These are phyloP conservation scores for Leccinum arenicola DNA, from an alignment of 768 basidiomycete species.

Conservation along the genomic window DNA sequence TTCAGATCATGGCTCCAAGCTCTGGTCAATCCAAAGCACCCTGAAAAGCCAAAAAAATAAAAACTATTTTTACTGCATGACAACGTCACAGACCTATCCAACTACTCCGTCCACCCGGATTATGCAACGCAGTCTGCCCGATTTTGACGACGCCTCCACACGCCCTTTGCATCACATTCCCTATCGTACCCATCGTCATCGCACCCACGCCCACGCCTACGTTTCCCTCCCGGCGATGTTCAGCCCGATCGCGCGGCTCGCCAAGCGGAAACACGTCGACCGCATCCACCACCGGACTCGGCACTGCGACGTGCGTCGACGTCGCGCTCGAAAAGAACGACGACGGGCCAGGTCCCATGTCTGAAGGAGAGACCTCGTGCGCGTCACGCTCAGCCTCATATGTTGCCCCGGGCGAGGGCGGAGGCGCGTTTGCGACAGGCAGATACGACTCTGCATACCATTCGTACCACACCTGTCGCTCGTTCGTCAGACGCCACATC, in stretches of 20 bases:
- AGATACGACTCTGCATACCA: conserved; percentile 97
- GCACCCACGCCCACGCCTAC: neutral
- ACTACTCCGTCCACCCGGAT: conserved; percentile 84
- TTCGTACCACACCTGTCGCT: conserved; percentile 95
- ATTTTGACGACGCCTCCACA: conserved; percentile 70
- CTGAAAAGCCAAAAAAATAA: too few relatives aligned
- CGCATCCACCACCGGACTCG: conserved; percentile 75
- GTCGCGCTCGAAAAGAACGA: conserved; percentile 20
- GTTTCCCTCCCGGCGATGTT: conserved; percentile 6
- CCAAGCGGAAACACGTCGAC: conserved; percentile 40
- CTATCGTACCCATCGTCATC: conserved; percentile 43
- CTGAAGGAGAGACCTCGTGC: neutral
- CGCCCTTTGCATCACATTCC: conserved; percentile 38
- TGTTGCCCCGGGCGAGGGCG: conserved; percentile 5
- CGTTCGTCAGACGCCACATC: conserved; percentile 91
- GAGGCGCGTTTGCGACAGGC: conserved; percentile 45
- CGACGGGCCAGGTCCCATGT: conserved; percentile 13
- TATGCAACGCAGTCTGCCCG: conserved; percentile 91
- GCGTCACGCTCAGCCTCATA: neutral
- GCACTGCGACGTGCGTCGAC: conserved; percentile 31
- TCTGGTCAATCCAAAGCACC: too few relatives aligned
- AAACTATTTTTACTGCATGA: neutral
- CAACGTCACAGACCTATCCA: conserved; percentile 76
- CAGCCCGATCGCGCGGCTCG: conserved; percentile 8
- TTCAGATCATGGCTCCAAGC: too few relatives aligned